Conservation (phyloP, 805 yeast genomes). For the Spathaspora passalidarum region DNA sequence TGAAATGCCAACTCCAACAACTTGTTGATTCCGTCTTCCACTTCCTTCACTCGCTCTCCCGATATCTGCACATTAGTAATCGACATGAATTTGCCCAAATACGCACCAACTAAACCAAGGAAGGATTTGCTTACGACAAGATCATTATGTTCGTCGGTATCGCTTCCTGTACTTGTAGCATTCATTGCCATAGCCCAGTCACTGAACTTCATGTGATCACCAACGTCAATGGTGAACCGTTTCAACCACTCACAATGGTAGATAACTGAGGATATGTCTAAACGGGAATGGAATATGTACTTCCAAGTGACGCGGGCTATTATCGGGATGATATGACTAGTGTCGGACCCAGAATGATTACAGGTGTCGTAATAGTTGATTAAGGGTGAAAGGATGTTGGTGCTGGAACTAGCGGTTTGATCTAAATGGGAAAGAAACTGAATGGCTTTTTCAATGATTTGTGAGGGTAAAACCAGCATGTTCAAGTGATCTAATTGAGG, state of each 20-base stretch:
- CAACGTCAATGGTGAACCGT: background rate
- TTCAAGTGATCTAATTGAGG: too few species aligned
- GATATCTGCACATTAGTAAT: background rate
- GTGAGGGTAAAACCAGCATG: background rate
- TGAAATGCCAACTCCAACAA: background rate
- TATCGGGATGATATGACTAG: background rate
- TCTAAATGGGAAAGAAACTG: background rate
- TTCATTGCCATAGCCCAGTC: background rate
- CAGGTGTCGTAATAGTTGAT: background rate
- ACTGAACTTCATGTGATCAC: background rate
- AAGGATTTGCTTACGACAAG: background rate
- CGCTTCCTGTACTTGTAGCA: background rate
- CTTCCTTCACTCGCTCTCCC: background rate
- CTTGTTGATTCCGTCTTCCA: background rate
- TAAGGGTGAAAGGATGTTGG: background rate
- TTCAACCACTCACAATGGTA: background rate
- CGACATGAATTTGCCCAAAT: background rate
- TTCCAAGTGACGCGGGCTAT: background rate
- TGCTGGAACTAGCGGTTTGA: background rate
- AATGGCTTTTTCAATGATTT: background rate
- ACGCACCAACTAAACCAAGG: background rate
- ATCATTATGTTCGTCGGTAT: background rate
- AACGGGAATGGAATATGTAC: constrained; percentile 1
- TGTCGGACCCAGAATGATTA: background rate
- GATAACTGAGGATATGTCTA: background rate